Evolutionary conservation across 441 rosid genomes (phyloP).

Genomic region (Pelargonium cotyledonis): DNA sequence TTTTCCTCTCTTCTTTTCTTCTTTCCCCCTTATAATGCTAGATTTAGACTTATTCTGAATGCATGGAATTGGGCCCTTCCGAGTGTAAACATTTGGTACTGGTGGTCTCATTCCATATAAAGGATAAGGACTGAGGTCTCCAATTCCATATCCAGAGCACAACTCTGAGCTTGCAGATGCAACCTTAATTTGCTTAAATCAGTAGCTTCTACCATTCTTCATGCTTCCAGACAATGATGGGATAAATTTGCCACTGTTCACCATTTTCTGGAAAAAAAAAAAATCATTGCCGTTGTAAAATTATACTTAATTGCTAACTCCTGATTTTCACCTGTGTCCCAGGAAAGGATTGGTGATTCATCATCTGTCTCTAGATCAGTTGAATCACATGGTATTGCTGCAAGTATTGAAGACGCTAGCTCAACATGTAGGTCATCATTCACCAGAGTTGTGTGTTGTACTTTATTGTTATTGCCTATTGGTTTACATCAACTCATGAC

Average conservation of each 20-base stretch:
- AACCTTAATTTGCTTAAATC: background rate
- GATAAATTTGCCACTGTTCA: background rate
- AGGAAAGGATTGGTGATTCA: slow-evolving; percentile 34
- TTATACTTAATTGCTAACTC: no score
- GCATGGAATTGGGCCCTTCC: no score
- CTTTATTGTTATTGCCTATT: slow-evolving; percentile 2
- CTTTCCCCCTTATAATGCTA: no score
- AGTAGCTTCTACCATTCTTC: background rate
- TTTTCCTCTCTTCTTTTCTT: background rate
- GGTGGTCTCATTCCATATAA: no score
- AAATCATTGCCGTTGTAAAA: no score
- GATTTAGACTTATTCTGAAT: no score
- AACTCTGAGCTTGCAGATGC: background rate
- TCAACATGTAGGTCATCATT: slow-evolving; percentile 42
- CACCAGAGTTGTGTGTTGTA: slow-evolving; percentile 5
- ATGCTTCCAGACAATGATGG: background rate
- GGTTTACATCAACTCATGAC: background rate
- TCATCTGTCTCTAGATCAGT: slow-evolving; percentile 28
- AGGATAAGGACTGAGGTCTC: no score
- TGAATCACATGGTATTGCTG: slow-evolving; percentile 30
- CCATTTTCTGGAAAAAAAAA: no score
- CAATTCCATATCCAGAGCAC: background rate
- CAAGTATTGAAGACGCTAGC: slow-evolving; percentile 36
- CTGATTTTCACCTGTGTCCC: slow-evolving; percentile 11
- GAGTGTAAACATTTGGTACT: no score